Percentiles rank a stretch among this genome's conserved stretches.
These are phyloP conservation scores for Annulohypoxylon bovei DNA, from an alignment of 495 filamentous ascomycete genomes.

Conservation along the genomic window DNA sequence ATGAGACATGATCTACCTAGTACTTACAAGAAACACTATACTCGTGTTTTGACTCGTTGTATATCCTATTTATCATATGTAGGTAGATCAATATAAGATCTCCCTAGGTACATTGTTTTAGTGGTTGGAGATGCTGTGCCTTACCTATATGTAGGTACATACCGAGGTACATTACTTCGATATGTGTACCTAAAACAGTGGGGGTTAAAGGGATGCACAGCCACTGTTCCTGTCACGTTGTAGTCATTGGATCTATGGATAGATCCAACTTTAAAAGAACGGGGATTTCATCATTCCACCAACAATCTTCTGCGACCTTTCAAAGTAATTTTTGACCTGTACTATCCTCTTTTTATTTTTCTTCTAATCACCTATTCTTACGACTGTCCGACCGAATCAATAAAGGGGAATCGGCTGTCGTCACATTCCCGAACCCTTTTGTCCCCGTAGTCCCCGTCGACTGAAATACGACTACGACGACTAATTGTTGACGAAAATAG, in stretches of 20 bases:
- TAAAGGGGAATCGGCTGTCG: neutral
- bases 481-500: neutral
- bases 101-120: too few relatives aligned
- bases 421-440: neutral
- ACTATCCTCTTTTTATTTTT: neutral
- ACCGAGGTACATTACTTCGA: neutral
- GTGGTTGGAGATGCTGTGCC: neutral
- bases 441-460: neutral
- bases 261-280: neutral
- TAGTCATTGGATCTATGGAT: neutral
- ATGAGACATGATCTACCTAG: neutral
- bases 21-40: neutral
- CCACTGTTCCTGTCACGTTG: neutral
- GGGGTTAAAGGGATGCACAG: constrained; percentile 5
- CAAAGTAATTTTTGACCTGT: neutral
- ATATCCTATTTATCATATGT: neutral
- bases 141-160: neutral
- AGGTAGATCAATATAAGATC: too few relatives aligned
- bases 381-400: neutral
- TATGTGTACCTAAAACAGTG: neutral
- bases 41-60: neutral
- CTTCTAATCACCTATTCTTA: neutral
- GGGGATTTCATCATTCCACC: neutral
- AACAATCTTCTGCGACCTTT: neutral
- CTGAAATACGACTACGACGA: neutral